Evolutionary conservation across 2,329 filamentous ascomycete species (phyloP), one percentile per base, ranked within the genome.

Genomic region (Talaromyces islandicus): DNA sequence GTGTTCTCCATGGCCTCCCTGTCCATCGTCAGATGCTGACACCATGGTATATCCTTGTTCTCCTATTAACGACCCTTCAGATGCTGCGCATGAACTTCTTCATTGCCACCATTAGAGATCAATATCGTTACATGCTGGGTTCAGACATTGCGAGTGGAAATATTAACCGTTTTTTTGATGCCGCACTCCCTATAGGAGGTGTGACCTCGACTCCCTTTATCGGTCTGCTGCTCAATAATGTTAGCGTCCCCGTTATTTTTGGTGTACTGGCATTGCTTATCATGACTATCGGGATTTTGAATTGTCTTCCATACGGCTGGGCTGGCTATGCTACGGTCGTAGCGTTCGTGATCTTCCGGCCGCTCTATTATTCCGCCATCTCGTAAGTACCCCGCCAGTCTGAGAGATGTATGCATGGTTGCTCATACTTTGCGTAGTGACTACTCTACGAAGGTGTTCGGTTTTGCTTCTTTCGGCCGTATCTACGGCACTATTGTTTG

Each of bases 31-130:
- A 96, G 73, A 88, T 96, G 67, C 72, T 77, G 7, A 90, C 88
- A 4, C 88, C 88, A 0, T 97, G 92, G 91, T 96, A 94, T 72
- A 80, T 91, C 14, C 81, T 95, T 41, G 88, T 95, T 67, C 88
- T 89, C 9, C 74, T 90, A 17, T 92, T 95, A 70, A 94, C 89
- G 59, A 80, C 88, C 35, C 75, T 88, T 51, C 86, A 88, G 74
- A 88, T 88, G 85, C 86, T 85, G 7, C 81, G 88, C 30, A 93
- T 94, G 81, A 95, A 95, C 77, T 94, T 90, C 78, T 93, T 94
- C 71, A 90, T 95, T 60, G 89, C 91, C 5, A 94, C 91, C 1
- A 88, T 94, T 64, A 82, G 88, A 6, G 80, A 86, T 0, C 92
- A 97, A 73, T 96, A 96, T 75, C 83, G 87, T 32, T 88, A 87